Percentiles rank a stretch among this genome's conserved stretches.
phyloP scores from a whole-genome alignment of 371 early-diverging fungal species.

The Thermomucor indicae-seudaticae region DNA sequence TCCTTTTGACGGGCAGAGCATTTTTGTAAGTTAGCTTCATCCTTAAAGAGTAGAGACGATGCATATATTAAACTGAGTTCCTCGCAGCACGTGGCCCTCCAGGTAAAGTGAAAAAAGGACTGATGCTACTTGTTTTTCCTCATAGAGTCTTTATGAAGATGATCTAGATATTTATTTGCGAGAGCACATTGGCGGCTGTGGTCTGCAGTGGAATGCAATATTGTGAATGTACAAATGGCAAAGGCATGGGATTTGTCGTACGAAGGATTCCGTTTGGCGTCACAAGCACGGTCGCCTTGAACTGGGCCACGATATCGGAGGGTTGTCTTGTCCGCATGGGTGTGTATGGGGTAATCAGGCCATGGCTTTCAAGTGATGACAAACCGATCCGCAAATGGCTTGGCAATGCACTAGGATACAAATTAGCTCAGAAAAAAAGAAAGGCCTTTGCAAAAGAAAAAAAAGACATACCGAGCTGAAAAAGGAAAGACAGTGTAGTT shows the following conservation, averaged over 20 bases:
- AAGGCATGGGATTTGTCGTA: conserved; percentile 53
- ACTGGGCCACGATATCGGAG: conserved; percentile 75
- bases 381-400: conserved; percentile 86
- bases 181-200: conserved; percentile 35
- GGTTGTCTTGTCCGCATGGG: conserved; percentile 62
- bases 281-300: conserved; percentile 83
- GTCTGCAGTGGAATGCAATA: conserved; percentile 53
- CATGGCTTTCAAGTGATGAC: conserved; percentile 72
- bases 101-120: too few relatives aligned
- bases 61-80: too few relatives aligned
- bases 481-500: conserved; percentile 85
- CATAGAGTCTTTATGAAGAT: too few relatives aligned
- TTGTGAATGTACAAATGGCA: conserved; percentile 75
- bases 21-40: too few relatives aligned
- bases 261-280: conserved; percentile 70
- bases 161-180: too few relatives aligned
- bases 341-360: conserved; percentile 72
- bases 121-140: too few relatives aligned
- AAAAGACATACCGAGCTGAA: conserved; percentile 46
- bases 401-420: too few relatives aligned
- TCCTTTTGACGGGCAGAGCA: too few relatives aligned
- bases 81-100: too few relatives aligned
- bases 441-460: too few relatives aligned
- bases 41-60: too few relatives aligned
- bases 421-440: conserved; percentile 28